phyloP scores from a whole-genome alignment of 1,284 basidiomycete genomes.

The Papiliotrema fonsecae region DNA sequence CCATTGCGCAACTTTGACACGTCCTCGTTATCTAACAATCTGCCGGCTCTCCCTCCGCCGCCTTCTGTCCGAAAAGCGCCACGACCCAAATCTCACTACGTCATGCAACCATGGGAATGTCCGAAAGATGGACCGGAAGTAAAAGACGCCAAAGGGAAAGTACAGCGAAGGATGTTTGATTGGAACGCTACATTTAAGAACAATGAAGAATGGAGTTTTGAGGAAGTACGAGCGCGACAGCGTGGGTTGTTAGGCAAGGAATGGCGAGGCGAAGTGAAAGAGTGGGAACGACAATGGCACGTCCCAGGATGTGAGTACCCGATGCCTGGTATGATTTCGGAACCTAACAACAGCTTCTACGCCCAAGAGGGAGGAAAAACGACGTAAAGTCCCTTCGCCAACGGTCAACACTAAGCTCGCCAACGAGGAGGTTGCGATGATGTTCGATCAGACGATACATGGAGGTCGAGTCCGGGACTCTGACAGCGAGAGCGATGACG shows the following conservation, averaged over 20 bases:
- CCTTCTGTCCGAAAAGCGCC: conserved; percentile 29
- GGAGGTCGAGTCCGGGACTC: conserved; percentile 47
- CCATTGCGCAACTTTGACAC: conserved; percentile 55
- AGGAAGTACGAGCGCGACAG: conserved; percentile 46
- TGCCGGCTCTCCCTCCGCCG: conserved; percentile 18
- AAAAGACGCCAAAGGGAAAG: conserved; percentile 36
- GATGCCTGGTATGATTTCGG: background rate
- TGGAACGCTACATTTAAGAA: conserved; percentile 46
- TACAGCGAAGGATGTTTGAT: conserved; percentile 45
- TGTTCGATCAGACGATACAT: conserved; percentile 75
- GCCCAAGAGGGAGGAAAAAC: conserved; percentile 25
- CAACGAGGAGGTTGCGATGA: conserved; percentile 83
- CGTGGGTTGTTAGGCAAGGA: conserved; percentile 42
- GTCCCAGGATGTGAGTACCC: conserved; percentile 37
- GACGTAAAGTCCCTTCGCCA: conserved; percentile 55
- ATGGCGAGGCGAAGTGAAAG: conserved; percentile 35
- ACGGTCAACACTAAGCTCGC: conserved; percentile 87
- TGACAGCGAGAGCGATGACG: conserved; percentile 49
- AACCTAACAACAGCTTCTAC: conserved; percentile 51
- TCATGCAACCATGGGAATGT: conserved; percentile 34
- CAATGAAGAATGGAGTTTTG: conserved; percentile 48
- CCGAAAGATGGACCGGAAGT: conserved; percentile 42
- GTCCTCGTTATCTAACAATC: conserved; percentile 21
- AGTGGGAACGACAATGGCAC: conserved; percentile 46
- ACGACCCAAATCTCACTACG: conserved; percentile 17